Evolutionary conservation across 2,329 filamentous ascomycete species (phyloP), one percentile per base, ranked within the genome.

Genomic region (Ophiostoma sp.): DNA sequence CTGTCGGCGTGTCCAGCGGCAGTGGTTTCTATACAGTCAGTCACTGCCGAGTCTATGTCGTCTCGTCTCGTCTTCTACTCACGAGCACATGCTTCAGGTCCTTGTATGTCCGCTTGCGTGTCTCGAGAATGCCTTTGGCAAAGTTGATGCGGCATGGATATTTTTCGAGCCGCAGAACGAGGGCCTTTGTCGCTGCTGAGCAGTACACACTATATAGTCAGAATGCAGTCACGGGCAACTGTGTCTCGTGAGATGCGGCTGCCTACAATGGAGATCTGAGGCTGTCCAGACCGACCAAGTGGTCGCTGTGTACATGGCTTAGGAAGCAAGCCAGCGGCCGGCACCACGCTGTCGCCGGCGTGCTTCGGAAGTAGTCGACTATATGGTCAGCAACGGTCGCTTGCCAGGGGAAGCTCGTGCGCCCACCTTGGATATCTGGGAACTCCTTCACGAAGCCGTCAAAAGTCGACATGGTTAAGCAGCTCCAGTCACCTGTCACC

Each of bases 271-370:
- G 91, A 36, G 91, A 87, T 65, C 88, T 86, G 69, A 94, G 84
- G 15, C 84, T 86, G 75, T 96, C 93, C 1, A 97, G 84, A 0
- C 94, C 94, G 48, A 85, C 85, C 0, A 97, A 85, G 79, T 97
- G 94, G 75, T 97, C 94, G 73, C 90, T 96, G 77, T 97, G 94
- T 1, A 96, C 88, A 84, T 98, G 94, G 78, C 91, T 96, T 35
- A 98, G 83, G 77, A 98, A 97, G 78, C 90, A 95, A 20, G 91
- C 93, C 70, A 95, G 79, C 0, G 93, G 91, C 4, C 90, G 85
- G 20, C 80, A 84, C 20, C 79, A 79, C 6, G 81, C 81, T 11
- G 67, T 65, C 4, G 82, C 80, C 66, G 83, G 82, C 6, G 67
- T 69, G 20, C 80, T 81, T 33, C 91, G 87, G 75, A 97, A 97